Evolutionary conservation across 345 rosid species (phyloP).

Genomic region (Gossypium thurberi): DNA sequence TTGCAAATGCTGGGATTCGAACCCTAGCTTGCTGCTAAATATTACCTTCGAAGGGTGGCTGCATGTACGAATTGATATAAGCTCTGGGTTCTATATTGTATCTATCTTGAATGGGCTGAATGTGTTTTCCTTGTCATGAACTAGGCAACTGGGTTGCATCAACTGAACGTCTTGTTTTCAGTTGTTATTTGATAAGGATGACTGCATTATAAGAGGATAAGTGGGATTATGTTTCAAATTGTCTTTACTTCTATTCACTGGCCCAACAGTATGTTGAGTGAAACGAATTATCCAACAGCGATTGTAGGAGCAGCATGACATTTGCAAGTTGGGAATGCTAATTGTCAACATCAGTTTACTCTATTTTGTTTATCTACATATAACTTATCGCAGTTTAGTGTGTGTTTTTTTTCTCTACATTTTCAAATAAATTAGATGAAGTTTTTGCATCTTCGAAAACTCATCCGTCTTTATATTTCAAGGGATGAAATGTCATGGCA

Average conservation of each 20-base stretch:
- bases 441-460: background rate
- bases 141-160: background rate
- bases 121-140: background rate
- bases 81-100: too few relatives aligned
- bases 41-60: too few relatives aligned
- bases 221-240: background rate
- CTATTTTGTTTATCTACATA: background rate
- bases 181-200: background rate
- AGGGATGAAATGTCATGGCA: slow-evolving; percentile 84
- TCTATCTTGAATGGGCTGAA: background rate
- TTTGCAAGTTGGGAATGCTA: background rate
- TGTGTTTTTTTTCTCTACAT: background rate
- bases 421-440: background rate
- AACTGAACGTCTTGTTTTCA: background rate
- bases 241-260: background rate
- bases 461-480: background rate
- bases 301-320: background rate
- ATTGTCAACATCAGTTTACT: background rate
- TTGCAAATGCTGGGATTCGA: too few relatives aligned
- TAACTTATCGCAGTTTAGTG: background rate
- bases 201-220: background rate
- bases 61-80: too few relatives aligned
- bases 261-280: background rate
- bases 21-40: too few relatives aligned
- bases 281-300: background rate